These are phyloP conservation scores for Gaultheria prostrata DNA, from an alignment of 148 eudicot species.

Conservation along the genomic window DNA sequence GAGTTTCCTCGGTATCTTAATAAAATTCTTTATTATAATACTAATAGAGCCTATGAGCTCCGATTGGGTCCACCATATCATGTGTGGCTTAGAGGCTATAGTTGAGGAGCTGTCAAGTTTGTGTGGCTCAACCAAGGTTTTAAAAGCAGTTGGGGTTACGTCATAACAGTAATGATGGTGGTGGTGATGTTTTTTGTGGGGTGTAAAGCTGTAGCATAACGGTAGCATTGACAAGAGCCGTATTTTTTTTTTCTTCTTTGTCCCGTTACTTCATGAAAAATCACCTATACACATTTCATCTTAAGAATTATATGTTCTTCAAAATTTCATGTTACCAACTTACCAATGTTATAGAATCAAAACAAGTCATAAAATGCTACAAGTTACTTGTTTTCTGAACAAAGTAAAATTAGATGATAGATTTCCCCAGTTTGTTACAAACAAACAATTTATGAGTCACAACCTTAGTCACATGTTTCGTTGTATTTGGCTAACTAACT, in stretches of 20 bases:
- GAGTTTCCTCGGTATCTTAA: neutral
- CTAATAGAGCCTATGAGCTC: neutral
- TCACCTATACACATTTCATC: neutral
- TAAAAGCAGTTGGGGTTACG: neutral
- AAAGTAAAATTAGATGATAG: neutral
- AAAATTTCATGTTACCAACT: neutral
- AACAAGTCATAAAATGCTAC: neutral
- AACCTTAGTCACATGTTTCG: neutral
- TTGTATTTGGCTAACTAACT: too few relatives aligned
- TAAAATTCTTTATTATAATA: neutral
- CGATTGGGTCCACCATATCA: neutral
- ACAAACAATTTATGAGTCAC: neutral
- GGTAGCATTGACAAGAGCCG: neutral
- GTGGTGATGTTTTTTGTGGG: neutral
- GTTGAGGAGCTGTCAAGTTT: neutral
- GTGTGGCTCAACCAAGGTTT: neutral
- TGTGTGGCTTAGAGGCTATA: neutral
- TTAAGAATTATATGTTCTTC: neutral
- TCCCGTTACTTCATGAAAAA: neutral
- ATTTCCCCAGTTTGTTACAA: neutral
- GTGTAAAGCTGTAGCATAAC: neutral
- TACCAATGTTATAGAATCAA: neutral
- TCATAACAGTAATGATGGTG: neutral
- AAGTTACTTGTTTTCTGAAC: neutral
- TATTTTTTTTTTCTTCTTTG: neutral